A percentile compares a stretch with the other conserved stretches of the same genome.
These are phyloP conservation scores for Cryoendolithus antarcticus DNA, from an alignment of 2,329 filamentous ascomycete genomes.

Conservation along the genomic window DNA sequence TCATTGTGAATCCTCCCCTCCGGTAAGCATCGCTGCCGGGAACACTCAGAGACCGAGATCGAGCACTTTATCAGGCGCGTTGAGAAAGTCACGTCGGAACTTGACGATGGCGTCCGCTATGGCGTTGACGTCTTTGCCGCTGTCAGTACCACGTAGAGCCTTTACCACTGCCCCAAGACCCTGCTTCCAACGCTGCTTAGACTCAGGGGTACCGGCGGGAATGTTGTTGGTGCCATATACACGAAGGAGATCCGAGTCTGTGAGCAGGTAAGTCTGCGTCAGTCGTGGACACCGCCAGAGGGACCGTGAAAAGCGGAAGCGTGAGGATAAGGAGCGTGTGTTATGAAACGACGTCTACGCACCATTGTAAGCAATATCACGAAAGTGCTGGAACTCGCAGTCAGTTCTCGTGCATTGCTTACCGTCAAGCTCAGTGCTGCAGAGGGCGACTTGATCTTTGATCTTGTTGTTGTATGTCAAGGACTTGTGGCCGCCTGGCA, in stretches of 20 bases:
- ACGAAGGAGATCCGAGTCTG: constrained; percentile 21
- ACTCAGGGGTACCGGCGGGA: constrained; percentile 15
- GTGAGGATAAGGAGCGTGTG: not conserved
- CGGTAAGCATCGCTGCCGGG: too few relatives aligned
- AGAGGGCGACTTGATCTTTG: constrained; percentile 60
- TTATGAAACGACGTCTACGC: constrained; percentile 35
- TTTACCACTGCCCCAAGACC: constrained; percentile 51
- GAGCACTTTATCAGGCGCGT: constrained; percentile 52
- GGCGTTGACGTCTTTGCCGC: constrained; percentile 49
- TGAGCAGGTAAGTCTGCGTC: constrained; percentile 18
- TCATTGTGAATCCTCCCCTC: too few relatives aligned
- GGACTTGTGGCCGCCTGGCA: constrained; percentile 70
- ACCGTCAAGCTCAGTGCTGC: constrained; percentile 60
- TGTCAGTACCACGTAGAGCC: constrained; percentile 45
- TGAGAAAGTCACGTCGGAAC: constrained; percentile 52
- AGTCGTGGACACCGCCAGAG: constrained; percentile 9
- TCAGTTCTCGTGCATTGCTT: constrained; percentile 60
- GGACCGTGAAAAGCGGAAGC: not conserved
- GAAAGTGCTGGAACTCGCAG: constrained; percentile 74
- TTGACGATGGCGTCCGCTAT: constrained; percentile 57
- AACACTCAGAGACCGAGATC: constrained; percentile 4
- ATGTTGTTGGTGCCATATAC: constrained; percentile 16
- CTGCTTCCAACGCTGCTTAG: constrained; percentile 38
- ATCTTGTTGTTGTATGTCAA: constrained; percentile 91
- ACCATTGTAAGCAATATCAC: constrained; percentile 60